These are phyloP conservation scores for Cardamine chenopodiifolia DNA, from an alignment of 345 rosid genomes.

Conservation along the genomic window DNA sequence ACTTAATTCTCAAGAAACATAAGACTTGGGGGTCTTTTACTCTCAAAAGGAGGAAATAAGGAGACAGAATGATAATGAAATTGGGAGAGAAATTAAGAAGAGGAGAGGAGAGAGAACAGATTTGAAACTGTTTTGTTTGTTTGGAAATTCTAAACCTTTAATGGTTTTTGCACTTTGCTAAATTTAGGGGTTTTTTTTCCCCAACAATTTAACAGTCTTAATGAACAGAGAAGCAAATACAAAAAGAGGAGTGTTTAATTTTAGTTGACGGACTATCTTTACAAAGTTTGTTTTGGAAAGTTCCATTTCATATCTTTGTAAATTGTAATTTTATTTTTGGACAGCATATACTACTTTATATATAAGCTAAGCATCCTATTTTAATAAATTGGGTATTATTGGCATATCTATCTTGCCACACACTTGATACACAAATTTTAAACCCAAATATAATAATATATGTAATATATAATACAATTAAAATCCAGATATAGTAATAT, in stretches of 20 bases:
- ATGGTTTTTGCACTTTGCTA: conserved; percentile 33
- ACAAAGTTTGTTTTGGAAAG: conserved; percentile 24
- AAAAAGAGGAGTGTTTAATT: background rate
- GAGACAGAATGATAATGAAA: background rate
- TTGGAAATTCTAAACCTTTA: background rate
- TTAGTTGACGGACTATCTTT: conserved; percentile 17
- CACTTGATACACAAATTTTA: too few species aligned
- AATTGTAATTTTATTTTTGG: background rate
- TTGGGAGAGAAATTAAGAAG: conserved; percentile 1
- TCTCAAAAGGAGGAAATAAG: background rate
- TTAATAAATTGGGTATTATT: too few species aligned
- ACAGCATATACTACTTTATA: too few species aligned
- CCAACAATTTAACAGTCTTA: conserved; percentile 17
- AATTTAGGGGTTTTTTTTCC: background rate
- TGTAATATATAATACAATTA: too few species aligned
- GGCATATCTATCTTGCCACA: too few species aligned
- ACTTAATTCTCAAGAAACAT: conserved; percentile 20
- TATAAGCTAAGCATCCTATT: too few species aligned
- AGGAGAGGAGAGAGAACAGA: conserved; percentile 18
- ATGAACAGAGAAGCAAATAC: background rate
- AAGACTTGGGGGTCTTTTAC: background rate
- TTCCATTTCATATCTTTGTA: conserved; percentile 15
- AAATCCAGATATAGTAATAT: too few species aligned
- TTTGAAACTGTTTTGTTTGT: conserved; percentile 24
- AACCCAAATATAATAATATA: too few species aligned